phyloP scores from a whole-genome alignment of 1,284 basidiomycete genomes.

The Lignosus rhinocerotis region DNA sequence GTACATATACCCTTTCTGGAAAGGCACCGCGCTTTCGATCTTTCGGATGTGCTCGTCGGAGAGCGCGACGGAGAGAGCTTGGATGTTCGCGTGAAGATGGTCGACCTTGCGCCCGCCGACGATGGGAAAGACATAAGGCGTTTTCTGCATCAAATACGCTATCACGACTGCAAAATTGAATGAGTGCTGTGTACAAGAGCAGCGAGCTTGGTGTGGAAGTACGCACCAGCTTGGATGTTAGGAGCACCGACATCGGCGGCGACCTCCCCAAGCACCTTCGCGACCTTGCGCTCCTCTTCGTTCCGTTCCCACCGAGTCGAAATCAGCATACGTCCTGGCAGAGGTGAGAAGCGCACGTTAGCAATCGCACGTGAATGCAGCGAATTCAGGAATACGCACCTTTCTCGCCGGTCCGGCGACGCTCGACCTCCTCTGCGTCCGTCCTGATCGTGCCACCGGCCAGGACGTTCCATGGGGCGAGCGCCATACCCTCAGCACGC shows the following conservation, averaged over 20 bases:
- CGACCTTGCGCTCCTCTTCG: conserved; percentile 39
- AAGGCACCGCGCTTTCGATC: conserved; percentile 40
- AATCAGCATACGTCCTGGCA: background rate
- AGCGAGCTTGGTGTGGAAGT: background rate
- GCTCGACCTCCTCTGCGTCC: conserved; percentile 45
- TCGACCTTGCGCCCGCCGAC: background rate
- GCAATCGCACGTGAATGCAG: background rate
- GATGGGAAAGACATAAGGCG: conserved; percentile 12
- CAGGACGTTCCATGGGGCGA: conserved; percentile 53
- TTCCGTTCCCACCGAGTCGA: conserved; percentile 40
- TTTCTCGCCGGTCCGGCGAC: conserved; percentile 43
- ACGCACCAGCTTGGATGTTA: conserved; percentile 38
- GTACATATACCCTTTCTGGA: conserved; percentile 44
- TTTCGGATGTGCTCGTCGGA: conserved; percentile 41
- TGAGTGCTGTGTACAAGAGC: background rate
- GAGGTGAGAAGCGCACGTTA: background rate
- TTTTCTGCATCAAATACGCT: conserved; percentile 48
- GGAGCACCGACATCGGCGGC: conserved; percentile 42
- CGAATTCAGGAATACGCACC: conserved; percentile 18
- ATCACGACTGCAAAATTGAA: conserved; percentile 37
- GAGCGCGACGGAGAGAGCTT: conserved; percentile 46
- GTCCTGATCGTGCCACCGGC: conserved; percentile 47
- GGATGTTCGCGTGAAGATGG: conserved; percentile 44
- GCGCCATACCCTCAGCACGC: conserved; percentile 44
- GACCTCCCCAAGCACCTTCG: conserved; percentile 44